These are phyloP conservation scores for Arxiozyma heterogenica DNA, from an alignment of 1,139 yeast genomes.

Conservation along the genomic window DNA sequence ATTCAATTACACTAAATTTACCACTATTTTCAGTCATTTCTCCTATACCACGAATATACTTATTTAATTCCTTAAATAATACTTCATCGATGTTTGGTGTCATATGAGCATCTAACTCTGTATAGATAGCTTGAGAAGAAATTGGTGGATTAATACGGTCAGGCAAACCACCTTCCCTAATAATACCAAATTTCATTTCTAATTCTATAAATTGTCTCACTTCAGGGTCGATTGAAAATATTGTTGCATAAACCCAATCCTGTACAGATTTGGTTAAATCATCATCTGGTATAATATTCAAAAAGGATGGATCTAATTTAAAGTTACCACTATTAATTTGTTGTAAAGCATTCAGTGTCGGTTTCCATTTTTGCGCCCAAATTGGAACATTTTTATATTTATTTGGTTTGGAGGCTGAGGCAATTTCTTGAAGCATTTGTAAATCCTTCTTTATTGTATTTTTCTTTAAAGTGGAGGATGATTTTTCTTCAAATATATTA, in stretches of 20 bases:
- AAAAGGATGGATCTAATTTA: slow-evolving; percentile 40
- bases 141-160: slow-evolving; percentile 63
- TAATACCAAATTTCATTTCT: slow-evolving; percentile 74
- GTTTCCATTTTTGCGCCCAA: slow-evolving; percentile 75
- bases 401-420: slow-evolving; percentile 43
- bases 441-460: slow-evolving; percentile 28
- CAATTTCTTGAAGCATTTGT: slow-evolving; percentile 25
- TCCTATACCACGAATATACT: slow-evolving; percentile 48
- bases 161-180: slow-evolving; percentile 48
- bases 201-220: slow-evolving; percentile 60
- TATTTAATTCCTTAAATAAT: slow-evolving; percentile 52
- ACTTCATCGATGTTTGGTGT: slow-evolving; percentile 63
- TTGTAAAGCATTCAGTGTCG: slow-evolving; percentile 33
- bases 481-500: slow-evolving; percentile 28
- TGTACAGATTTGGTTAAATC: slow-evolving; percentile 75
- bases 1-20: slow-evolving; percentile 34
- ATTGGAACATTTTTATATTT: slow-evolving; percentile 61
- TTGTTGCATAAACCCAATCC: slow-evolving; percentile 81
- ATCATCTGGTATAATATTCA: slow-evolving; percentile 72
- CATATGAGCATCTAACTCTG: slow-evolving; percentile 50
- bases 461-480: slow-evolving; percentile 25
- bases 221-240: slow-evolving; percentile 51
- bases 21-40: slow-evolving; percentile 40
- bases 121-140: slow-evolving; percentile 62
- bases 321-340: slow-evolving; percentile 26